Conservation (phyloP, 768 basidiomycete genomes). For the Mycena vitilis region DNA sequence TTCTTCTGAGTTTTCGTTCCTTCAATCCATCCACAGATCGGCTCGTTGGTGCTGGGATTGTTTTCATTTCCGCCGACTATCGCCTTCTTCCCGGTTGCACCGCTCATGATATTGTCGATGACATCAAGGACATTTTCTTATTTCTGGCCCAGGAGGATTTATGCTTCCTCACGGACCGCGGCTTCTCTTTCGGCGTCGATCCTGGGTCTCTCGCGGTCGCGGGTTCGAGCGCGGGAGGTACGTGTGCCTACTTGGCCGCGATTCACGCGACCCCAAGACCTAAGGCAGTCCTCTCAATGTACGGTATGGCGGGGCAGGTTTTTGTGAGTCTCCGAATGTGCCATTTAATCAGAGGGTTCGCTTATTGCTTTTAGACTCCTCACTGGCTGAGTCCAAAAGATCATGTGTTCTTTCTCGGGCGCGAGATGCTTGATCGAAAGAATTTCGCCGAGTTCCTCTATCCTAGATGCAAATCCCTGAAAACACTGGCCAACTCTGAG, state of each 20-base stretch:
- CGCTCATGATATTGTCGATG: slow-evolving; percentile 67
- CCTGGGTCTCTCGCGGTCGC: slow-evolving; percentile 58
- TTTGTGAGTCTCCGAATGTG: slow-evolving; percentile 48
- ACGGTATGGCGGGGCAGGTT: slow-evolving; percentile 74
- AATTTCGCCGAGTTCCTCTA: slow-evolving; percentile 61
- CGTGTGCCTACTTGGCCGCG: slow-evolving; percentile 73
- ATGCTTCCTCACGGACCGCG: slow-evolving; percentile 27
- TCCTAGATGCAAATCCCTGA: slow-evolving; percentile 47
- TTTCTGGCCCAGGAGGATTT: slow-evolving; percentile 52
- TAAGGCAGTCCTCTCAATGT: slow-evolving; percentile 65
- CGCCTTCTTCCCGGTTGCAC: slow-evolving; percentile 65
- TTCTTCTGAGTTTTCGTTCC: background rate
- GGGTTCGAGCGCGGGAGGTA: slow-evolving; percentile 71
- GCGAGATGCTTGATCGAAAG: slow-evolving; percentile 64
- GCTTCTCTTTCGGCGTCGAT: slow-evolving; percentile 52
- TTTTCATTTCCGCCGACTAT: slow-evolving; percentile 75
- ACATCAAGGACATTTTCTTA: slow-evolving; percentile 66
- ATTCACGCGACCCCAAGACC: slow-evolving; percentile 65
- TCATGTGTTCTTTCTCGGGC: slow-evolving; percentile 63
- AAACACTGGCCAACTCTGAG: slow-evolving; percentile 53
- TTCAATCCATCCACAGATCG: slow-evolving; percentile 52
- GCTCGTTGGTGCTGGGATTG: slow-evolving; percentile 57
- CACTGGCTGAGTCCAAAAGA: slow-evolving; percentile 64
- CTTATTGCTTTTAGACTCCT: slow-evolving; percentile 35
- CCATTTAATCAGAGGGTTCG: background rate